phyloP scores from a whole-genome alignment of 176 grass and related monocot genomes.

The Lolium perenne region DNA sequence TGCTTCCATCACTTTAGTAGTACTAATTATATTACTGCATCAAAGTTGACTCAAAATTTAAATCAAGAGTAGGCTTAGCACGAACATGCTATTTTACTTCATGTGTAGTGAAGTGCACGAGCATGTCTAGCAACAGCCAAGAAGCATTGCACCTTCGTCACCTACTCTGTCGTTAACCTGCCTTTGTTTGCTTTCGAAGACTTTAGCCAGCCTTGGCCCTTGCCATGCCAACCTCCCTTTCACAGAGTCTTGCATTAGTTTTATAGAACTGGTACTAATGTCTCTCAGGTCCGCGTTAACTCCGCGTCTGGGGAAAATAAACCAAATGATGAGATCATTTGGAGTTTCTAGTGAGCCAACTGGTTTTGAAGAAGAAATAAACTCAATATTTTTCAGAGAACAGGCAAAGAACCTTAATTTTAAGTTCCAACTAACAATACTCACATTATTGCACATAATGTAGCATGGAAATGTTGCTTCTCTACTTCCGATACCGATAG shows the following conservation, averaged over 20 bases:
- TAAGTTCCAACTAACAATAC: not conserved
- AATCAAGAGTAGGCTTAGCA: no score
- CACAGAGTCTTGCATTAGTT: not conserved
- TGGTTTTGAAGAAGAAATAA: not conserved
- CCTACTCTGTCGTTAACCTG: no score
- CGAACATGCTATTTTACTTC: no score
- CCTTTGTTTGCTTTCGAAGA: no score
- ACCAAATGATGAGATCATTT: not conserved
- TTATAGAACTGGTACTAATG: not conserved
- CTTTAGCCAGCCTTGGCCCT: slow-evolving; percentile 3
- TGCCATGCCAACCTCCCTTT: slow-evolving; percentile 18
- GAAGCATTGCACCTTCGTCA: no score
- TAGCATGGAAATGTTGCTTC: not conserved
- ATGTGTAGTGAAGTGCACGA: no score
- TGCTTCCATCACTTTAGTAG: no score
- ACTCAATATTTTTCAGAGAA: not conserved
- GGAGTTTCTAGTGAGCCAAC: not conserved
- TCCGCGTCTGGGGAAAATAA: not conserved
- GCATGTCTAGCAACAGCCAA: no score
- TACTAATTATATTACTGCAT: no score
- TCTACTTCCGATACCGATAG: not conserved
- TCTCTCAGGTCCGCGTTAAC: not conserved
- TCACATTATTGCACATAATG: not conserved
- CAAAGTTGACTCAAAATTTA: no score
- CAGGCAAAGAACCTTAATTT: not conserved